These are phyloP conservation scores for Parasarocladium wereldwijsianum DNA, from an alignment of 2,329 filamentous ascomycete genomes.

Conservation along the genomic window DNA sequence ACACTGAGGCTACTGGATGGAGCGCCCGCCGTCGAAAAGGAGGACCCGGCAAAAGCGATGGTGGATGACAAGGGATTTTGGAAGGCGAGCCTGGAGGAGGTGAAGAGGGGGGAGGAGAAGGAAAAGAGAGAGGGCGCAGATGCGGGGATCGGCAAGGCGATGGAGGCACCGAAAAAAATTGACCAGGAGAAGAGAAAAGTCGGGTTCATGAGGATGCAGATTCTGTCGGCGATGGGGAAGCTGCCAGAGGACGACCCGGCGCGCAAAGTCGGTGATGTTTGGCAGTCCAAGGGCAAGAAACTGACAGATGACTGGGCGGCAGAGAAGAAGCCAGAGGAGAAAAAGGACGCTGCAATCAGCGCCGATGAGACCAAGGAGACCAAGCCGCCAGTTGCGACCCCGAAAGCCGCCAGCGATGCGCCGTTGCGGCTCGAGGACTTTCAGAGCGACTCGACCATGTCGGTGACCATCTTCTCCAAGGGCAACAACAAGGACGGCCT, in stretches of 20 bases:
- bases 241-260: constrained; percentile 28
- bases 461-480: constrained; percentile 27
- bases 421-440: constrained; percentile 19
- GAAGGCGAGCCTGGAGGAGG: constrained; percentile 19
- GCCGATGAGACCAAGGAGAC: neutral
- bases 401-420: constrained; percentile 9
- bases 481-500: constrained; percentile 24
- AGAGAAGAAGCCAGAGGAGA: constrained; percentile 1
- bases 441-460: constrained; percentile 19
- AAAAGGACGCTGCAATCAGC: neutral
- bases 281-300: constrained; percentile 16
- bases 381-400: neutral
- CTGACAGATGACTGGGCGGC: constrained; percentile 10
- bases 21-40: constrained; percentile 14
- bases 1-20: constrained; percentile 25
- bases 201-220: constrained; percentile 30
- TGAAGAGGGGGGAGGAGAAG: constrained; percentile 13
- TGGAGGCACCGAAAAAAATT: constrained; percentile 1
- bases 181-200: constrained; percentile 23
- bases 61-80: constrained; percentile 34
- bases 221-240: constrained; percentile 27
- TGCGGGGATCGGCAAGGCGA: neutral
- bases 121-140: constrained; percentile 7
- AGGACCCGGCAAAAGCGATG: constrained; percentile 13
- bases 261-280: constrained; percentile 26